Base-by-base conservation (phyloP, 495 filamentous ascomycete genomes). In the Talaromyces thailandensis region DNA sequence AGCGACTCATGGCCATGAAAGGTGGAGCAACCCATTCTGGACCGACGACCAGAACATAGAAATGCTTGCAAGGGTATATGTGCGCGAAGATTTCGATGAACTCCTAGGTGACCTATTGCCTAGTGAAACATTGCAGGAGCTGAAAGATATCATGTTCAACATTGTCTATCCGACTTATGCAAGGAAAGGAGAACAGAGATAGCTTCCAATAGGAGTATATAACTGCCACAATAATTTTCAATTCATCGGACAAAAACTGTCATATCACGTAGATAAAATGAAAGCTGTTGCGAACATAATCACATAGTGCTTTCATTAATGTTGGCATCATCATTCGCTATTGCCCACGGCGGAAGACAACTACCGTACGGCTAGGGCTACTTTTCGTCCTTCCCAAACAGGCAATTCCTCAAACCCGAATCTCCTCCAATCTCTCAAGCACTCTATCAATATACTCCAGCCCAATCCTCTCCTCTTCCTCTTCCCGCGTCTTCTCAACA, bases 141-240 rank as follows among this genome's bases (percentile, higher is more conserved):
- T 57, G 31, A 37, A 57, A 31, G 55, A 57, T 23, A 21, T 57
- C 4, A 16, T 57, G 18, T 64, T 63, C 58, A 58, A 32, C 62
- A 51, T 68, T 66, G 59, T 35, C 23, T 32, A 56, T 37, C 43
- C 48, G n/a, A 63, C 68, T 51, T 51, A 23, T 18, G 45, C 7
- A 24, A 51, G 24, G 45, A 45, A 21, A 45, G 40, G 40, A 45
- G 11, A 21, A 21, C 40, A 45, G 40, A 1, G 40, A 45, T 45
- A 45, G 40, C 40, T 45, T 16, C 9, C 14, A 45, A 5, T 7
- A 31, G 29, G 29, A 31, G 29, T 6, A 31, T 6, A 5, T 31
- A 31, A 5, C 8, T 31, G 29, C 4, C 29, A 31, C 29, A 31
- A 7, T 31, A 6, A 7, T 31, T 5, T 31, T 7, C 6, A 31